These are phyloP conservation scores for Cyberlindnera xishuangbannaensis DNA, from an alignment of 805 yeast species.

Conservation along the genomic window DNA sequence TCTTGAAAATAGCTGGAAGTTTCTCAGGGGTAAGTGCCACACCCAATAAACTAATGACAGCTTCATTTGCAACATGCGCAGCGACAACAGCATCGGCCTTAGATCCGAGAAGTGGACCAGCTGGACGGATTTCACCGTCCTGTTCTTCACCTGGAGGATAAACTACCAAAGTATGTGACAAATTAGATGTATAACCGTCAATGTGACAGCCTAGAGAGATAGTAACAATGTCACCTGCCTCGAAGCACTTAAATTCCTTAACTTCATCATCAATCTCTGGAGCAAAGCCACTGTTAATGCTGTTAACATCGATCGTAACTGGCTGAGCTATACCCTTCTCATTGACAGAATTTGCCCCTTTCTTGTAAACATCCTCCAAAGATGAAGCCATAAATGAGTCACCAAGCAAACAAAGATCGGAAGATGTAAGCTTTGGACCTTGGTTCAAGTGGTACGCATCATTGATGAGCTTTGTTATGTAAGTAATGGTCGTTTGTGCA, in stretches of 20 bases:
- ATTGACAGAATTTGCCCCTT: slow-evolving; percentile 44
- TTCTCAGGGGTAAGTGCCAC: slow-evolving; percentile 72
- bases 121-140: slow-evolving; percentile 39
- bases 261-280: slow-evolving; percentile 74
- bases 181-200: slow-evolving; percentile 89
- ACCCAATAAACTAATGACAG: slow-evolving; percentile 73
- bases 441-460: slow-evolving; percentile 62
- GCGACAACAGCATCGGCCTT: slow-evolving; percentile 91
- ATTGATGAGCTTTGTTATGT: slow-evolving; percentile 61
- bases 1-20: slow-evolving; percentile 47
- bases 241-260: slow-evolving; percentile 35
- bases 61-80: slow-evolving; percentile 81
- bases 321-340: slow-evolving; percentile 95
- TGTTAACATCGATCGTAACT: slow-evolving; percentile 81
- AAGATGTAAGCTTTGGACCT: slow-evolving; percentile 33
- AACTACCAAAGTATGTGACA: slow-evolving; percentile 81
- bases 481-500: slow-evolving; percentile 73
- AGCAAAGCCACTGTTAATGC: slow-evolving; percentile 69
- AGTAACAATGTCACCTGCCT: slow-evolving; percentile 81
- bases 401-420: slow-evolving; percentile 76
- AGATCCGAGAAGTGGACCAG: slow-evolving; percentile 77
- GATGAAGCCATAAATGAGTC: slow-evolving; percentile 68
- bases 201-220: slow-evolving; percentile 84
- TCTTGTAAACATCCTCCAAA: slow-evolving; percentile 52
- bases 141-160: slow-evolving; percentile 55